These are phyloP conservation scores for Ophiobolus disseminans DNA, from an alignment of 2,329 filamentous ascomycete species.

Conservation along the genomic window DNA sequence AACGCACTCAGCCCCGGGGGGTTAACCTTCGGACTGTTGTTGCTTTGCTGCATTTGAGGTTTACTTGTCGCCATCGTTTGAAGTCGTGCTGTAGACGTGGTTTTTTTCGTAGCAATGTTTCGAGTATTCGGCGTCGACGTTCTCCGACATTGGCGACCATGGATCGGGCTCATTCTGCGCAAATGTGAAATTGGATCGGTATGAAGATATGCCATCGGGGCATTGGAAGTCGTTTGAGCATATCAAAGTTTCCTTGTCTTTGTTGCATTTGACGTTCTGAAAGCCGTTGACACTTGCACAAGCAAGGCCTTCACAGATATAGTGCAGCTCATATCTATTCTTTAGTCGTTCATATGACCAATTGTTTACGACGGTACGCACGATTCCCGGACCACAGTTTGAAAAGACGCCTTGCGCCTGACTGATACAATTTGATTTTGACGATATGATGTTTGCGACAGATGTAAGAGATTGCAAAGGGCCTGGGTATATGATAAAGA, in stretches of 20 bases:
- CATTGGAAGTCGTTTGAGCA: slow-evolving; percentile 32
- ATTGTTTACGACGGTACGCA: not conserved
- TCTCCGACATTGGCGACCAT: slow-evolving; percentile 19
- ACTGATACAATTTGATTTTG: slow-evolving; percentile 14
- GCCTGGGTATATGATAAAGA: no score
- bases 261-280: slow-evolving; percentile 26
- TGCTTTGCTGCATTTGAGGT: slow-evolving; percentile 10
- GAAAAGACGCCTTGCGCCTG: slow-evolving; percentile 21
- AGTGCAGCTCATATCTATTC: slow-evolving; percentile 25
- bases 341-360: not conserved
- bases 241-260: slow-evolving; percentile 18
- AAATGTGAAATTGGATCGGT: slow-evolving; percentile 34
- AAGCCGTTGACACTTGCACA: slow-evolving; percentile 26
- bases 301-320: slow-evolving; percentile 26
- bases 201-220: slow-evolving; percentile 18
- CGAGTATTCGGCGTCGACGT: slow-evolving; percentile 11
- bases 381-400: slow-evolving; percentile 25
- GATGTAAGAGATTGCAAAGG: no score
- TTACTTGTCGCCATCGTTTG: slow-evolving; percentile 1
- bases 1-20: slow-evolving; percentile 12
- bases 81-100: not conserved
- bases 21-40: not conserved
- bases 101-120: slow-evolving; percentile 4
- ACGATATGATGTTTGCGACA: no score
- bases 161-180: slow-evolving; percentile 29